Base-by-base conservation (phyloP, 2,329 filamentous ascomycete genomes). In the Aspergillus neotritici region DNA sequence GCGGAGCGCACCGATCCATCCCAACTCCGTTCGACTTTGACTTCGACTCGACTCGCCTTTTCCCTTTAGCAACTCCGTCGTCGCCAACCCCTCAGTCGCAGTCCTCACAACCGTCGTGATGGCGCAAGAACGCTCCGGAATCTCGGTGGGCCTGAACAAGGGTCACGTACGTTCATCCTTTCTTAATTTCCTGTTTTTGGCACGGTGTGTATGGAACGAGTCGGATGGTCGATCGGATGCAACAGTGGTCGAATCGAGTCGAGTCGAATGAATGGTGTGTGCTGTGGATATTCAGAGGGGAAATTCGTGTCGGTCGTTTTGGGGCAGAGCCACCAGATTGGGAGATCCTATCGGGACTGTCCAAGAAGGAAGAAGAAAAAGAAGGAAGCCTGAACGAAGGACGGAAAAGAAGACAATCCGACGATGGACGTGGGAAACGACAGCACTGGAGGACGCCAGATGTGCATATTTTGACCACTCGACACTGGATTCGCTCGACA, bases 141-240 rank as follows among this genome's bases (percentile, higher is more conserved):
- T 83, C 65, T 71, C 75, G 68, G 67, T 77, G 64, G 80, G 80
- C 65, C 67, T 81, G 63, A 83, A 83, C 72, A 74, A 74, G 63
- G 80, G 80, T 67, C 79, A 82, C 68, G 80, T 83, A 81, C 66
- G 80, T 82, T 56, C 32, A 52, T 47, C 53, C 51, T 40, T 40
- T 42, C 33, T 34, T 37, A 37, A 40, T 40, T 43, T 10, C 31
- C 11, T 39, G 31, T 45, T 25, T 12, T 34, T 30, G n/a, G 41
- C 29, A 40, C 42, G 34, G 31, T 29, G 39, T 30, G 37, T 6
- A 12, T 35, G 31, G 28, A 13, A 44, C 40, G 30, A 41, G 48
- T 50, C 33, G 47, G 56, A 44, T 46, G 37, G 34, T 34, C 32
- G 13, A 30, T 38, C 32, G 34, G 33, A 35, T 52, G 44, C 36